Evolutionary conservation across 2,329 filamentous ascomycete genomes (phyloP).

Genomic region (Amylocarpus encephaloides): DNA sequence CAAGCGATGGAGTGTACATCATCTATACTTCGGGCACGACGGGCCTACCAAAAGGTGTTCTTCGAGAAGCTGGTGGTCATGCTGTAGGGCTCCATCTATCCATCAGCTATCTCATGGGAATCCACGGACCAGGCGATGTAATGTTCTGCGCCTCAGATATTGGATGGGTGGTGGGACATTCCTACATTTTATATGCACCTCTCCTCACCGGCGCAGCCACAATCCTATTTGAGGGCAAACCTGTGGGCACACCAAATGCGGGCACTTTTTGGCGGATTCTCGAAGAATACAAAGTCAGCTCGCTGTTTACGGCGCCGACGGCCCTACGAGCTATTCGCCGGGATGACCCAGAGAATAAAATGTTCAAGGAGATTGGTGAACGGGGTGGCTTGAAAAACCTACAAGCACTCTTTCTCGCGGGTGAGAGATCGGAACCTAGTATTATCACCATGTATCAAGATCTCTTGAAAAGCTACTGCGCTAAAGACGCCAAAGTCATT

Average conservation of each 20-base stretch:
- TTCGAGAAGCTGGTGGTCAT: conserved; percentile 78
- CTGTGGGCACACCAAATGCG: conserved; percentile 80
- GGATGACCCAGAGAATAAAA: conserved; percentile 70
- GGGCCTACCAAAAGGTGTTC: conserved; percentile 73
- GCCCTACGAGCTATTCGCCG: conserved; percentile 81
- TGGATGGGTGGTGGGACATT: conserved; percentile 84
- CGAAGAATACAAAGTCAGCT: conserved; percentile 78
- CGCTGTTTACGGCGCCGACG: conserved; percentile 79
- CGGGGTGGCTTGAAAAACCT: conserved; percentile 66
- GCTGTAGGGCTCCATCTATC: conserved; percentile 79
- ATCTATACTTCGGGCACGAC: conserved; percentile 87
- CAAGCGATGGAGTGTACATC: conserved; percentile 77
- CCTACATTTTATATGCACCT: conserved; percentile 84
- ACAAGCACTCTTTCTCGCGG: conserved; percentile 74
- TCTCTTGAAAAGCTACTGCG: conserved; percentile 61
- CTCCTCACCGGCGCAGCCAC: conserved; percentile 80
- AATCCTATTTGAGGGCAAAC: conserved; percentile 90
- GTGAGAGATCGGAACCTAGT: conserved; percentile 81
- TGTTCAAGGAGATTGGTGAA: conserved; percentile 56
- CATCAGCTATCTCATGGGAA: conserved; percentile 75
- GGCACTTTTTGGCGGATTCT: conserved; percentile 84
- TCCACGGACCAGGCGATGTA: conserved; percentile 78
- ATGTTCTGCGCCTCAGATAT: conserved; percentile 70
- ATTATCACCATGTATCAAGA: conserved; percentile 77
- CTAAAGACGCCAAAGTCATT: conserved; percentile 54